Evolutionary conservation across 2,329 filamentous ascomycete species (phyloP), one percentile per base, ranked within the genome.

Genomic region (Cladosporium sp.): DNA sequence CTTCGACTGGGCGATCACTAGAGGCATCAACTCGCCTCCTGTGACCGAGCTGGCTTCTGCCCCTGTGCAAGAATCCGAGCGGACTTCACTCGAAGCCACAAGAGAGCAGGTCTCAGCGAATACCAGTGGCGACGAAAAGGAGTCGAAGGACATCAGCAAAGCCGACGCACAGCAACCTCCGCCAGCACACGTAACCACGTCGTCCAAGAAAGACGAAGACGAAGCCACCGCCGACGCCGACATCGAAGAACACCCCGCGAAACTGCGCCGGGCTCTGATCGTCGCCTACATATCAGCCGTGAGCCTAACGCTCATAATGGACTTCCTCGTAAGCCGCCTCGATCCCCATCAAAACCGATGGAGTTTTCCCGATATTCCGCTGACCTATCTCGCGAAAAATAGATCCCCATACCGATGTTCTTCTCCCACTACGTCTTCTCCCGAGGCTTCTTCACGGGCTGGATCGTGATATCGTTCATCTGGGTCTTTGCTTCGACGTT

Each of bases 321-420:
- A 79, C 68, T 78, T 79, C 50, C 62, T 80, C 14, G 66, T 67
- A 37, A 57, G 65, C 29, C 14, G 12, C 8, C 23, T 26, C 23
- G 23, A 26, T 26, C 23, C 18, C 29, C 2, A 21, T 10, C 18
- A 8, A n/a, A 16, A 33, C 26, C 26, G 37, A 5, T 21, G 10
- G 10, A 7, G 6, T 18, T 16, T 10, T 12, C n/a, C 4, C 5
- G 46, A 28, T n/a, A 16, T 50, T 50, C n/a, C 4, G 26, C 26
- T 29, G 18, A 31, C 23, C 18, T n/a, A 2, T 29, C 8, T 55
- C 12, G 35, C 14, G 35, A 37, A 11, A 37, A 11, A 0, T n/a
- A 66, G 8, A 66, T 79, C 1, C 78, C 78, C 0, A 79, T 80
- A 68, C 78, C 78, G 3, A 79, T 80, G 77, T 80, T 79, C 69